Conservation (phyloP, 495 filamentous ascomycete genomes). For the Emericellopsis terricola region DNA sequence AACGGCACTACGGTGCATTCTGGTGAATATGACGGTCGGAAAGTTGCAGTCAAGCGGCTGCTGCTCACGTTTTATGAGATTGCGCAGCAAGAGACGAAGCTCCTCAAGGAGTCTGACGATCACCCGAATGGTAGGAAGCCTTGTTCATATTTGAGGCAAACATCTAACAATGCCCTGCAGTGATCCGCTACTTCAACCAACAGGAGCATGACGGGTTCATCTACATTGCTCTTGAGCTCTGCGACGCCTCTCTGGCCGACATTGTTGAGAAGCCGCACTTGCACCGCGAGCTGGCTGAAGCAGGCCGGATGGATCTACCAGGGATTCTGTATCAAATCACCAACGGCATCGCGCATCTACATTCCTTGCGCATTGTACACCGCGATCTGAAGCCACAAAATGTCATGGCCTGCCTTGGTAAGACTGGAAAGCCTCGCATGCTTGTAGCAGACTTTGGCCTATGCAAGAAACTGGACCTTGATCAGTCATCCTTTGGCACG, state of each 20-base stretch:
- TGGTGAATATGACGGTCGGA: conserved; percentile 74
- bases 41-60: conserved; percentile 95
- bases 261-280: conserved; percentile 48
- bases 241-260: conserved; percentile 81
- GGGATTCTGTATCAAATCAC: conserved; percentile 71
- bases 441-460: conserved; percentile 95
- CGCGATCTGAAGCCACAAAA: conserved; percentile 96
- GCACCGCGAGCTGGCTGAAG: conserved; percentile 28
- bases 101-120: conserved; percentile 84
- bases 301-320: conserved; percentile 37
- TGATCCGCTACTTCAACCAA: conserved; percentile 89
- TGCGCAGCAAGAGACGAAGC: conserved; percentile 78
- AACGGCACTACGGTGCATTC: conserved; percentile 76
- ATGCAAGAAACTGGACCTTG: conserved; percentile 94
- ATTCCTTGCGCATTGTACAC: conserved; percentile 86
- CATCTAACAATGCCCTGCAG: conserved; percentile 25
- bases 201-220: conserved; percentile 78
- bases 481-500: conserved; percentile 83
- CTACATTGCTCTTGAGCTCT: conserved; percentile 94
- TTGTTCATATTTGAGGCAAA: not conserved
- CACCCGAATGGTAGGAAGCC: conserved; percentile 54
- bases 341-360: conserved; percentile 70
- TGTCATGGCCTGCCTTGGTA: conserved; percentile 56
- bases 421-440: conserved; percentile 48
- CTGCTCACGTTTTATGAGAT: conserved; percentile 87